Conservation (phyloP, 305 asterid genomes). For the Solanum hybrid region DNA sequence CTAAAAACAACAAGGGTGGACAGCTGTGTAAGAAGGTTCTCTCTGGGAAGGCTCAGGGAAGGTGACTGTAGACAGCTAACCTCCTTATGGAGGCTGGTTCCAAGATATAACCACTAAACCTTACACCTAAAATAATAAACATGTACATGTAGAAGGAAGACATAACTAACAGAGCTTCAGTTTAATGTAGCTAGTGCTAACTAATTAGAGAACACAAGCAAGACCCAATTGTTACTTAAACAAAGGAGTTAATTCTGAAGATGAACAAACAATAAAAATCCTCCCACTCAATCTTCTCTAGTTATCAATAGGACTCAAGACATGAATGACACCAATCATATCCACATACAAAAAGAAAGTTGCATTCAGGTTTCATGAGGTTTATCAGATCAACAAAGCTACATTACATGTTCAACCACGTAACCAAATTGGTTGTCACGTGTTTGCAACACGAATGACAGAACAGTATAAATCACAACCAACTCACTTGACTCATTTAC, state of each 20-base stretch:
- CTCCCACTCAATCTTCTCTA: not conserved
- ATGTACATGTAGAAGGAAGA: not conserved
- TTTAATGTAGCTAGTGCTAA: not conserved
- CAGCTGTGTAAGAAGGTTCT: not conserved
- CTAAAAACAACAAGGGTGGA: not conserved
- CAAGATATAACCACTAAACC: not conserved
- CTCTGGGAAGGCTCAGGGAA: not conserved
- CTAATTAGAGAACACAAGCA: not conserved
- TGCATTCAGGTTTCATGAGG: not conserved
- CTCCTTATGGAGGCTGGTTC: not conserved
- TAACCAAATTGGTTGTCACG: not conserved
- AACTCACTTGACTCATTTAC: not conserved
- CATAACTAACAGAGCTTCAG: not conserved
- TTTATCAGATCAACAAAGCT: not conserved
- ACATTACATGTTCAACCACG: not conserved
- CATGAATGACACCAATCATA: not conserved
- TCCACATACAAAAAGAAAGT: not conserved
- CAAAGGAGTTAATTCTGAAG: not conserved
- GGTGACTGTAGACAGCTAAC: not conserved
- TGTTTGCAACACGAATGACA: not conserved
- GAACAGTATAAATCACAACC: not conserved
- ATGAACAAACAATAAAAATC: not conserved
- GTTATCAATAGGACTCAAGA: not conserved
- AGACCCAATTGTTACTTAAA: not conserved
- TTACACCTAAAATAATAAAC: not conserved